Base-by-base conservation (phyloP, 345 rosid genomes). In the Eucalyptus regnans region DNA sequence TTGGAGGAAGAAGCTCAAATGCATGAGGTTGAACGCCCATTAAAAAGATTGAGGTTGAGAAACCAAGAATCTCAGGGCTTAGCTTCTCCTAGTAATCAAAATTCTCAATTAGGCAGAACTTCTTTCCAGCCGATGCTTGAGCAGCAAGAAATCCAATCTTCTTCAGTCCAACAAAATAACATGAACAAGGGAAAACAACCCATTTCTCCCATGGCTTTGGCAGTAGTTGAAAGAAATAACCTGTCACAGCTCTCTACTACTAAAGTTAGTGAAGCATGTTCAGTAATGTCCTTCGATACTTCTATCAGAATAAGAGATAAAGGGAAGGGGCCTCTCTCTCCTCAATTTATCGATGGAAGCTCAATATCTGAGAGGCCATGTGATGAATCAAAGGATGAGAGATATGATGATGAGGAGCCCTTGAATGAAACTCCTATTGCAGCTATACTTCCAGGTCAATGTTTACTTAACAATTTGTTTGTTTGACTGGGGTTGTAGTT, bases 1-100 rank as follows among this genome's bases (percentile, higher is more conserved):
- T 81, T 87, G 85, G 95, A 90, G 68, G 96, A 93, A 41, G 94
- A 93, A 84, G 89, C 92, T 83, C 91, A 87, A 71, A 60, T 31
- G 6, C 90, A 91, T 79, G 94, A 96, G 89, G 91, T 92, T 86
- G 92, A 92, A 64, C 95, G 90, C 7, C 99, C 99, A 31, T 83
- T 97, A 51, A 98, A 98, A 94, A 93, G 98, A 91, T 83, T 91
- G 88, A 94, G 98, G 20, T 90, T 88, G 49, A 94, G 94, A 90
- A 90, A 93, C 52, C 97, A 92, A 89, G 94, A 92, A 62, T 91
- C 91, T 89, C 89, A 89, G 27, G 71, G 52, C 56, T 87, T 93
- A 44, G 62, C 91, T 79, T 90, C 91, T 86, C 54, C 86, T 13
- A 89, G 86, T 48, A 80, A 88, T 87, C 80, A 86, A 88, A 91